A percentile compares a stretch with the other conserved stretches of the same genome.
phyloP scores from a whole-genome alignment of 306 rosid genomes.

The Sindora glabra region DNA sequence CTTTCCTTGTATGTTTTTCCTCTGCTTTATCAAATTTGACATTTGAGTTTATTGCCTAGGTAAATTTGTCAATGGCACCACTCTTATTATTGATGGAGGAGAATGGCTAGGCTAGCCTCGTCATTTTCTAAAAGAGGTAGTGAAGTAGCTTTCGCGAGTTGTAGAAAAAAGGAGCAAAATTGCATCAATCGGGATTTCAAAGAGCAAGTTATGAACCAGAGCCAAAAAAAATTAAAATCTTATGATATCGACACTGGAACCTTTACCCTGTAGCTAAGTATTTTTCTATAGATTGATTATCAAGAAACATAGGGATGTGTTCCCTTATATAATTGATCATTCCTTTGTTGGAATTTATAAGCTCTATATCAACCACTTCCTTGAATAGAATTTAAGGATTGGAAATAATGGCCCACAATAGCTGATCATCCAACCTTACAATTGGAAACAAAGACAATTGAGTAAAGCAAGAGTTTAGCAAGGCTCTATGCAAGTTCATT shows the following conservation, averaged over 20 bases:
- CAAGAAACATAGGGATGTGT: not conserved
- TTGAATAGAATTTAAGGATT: not conserved
- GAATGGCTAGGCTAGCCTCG: slow-evolving; percentile 90
- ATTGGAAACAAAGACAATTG: too few species aligned
- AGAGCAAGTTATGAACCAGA: slow-evolving; percentile 78
- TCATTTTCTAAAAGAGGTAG: slow-evolving; percentile 63
- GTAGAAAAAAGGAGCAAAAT: slow-evolving; percentile 73
- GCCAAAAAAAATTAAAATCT: not conserved
- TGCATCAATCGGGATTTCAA: slow-evolving; percentile 53
- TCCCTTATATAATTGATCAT: not conserved
- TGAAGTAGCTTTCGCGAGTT: slow-evolving; percentile 64
- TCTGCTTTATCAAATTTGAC: not conserved
- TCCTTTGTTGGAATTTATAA: too few species aligned
- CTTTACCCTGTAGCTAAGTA: not conserved
- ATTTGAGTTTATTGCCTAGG: slow-evolving; percentile 42
- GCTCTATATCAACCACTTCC: not conserved
- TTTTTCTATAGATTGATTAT: not conserved
- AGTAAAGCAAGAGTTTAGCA: too few species aligned
- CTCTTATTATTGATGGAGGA: slow-evolving; percentile 70
- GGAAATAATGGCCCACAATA: not conserved
- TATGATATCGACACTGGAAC: not conserved
- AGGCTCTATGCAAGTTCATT: too few species aligned
- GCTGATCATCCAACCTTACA: not conserved
- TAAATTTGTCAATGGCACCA: slow-evolving; percentile 69
- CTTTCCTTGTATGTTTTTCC: too few species aligned